phyloP scores from a whole-genome alignment of 352 stramenopile species.

The Blastocystis hominis region DNA sequence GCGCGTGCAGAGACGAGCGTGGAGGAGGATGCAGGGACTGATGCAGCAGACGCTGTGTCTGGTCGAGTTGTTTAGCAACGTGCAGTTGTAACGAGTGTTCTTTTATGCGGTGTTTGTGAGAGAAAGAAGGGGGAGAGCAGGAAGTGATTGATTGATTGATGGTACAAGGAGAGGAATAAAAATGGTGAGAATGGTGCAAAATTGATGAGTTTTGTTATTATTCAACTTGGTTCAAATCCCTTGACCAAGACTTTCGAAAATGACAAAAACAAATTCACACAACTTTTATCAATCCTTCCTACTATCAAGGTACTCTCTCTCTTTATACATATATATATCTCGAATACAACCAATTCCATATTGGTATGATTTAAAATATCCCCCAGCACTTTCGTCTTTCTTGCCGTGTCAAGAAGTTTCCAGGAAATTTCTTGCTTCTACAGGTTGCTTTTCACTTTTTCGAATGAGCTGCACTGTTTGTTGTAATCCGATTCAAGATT shows the following conservation, averaged over 20 bases:
- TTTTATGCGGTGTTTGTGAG: slow-evolving; percentile 12
- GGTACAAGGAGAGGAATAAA: too few relatives aligned
- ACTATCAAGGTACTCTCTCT: too few relatives aligned
- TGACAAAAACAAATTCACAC: too few relatives aligned
- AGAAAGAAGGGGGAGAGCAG: background rate
- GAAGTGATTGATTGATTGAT: too few relatives aligned
- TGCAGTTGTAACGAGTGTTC: slow-evolving; percentile 45
- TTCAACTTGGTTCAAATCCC: too few relatives aligned
- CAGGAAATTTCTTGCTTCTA: slow-evolving; percentile 11
- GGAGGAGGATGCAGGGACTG: slow-evolving; percentile 47
- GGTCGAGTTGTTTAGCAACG: slow-evolving; percentile 56
- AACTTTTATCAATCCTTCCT: too few relatives aligned
- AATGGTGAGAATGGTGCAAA: too few relatives aligned
- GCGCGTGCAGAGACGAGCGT: background rate
- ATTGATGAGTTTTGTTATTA: too few relatives aligned
- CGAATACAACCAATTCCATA: too few relatives aligned
- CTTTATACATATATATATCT: too few relatives aligned
- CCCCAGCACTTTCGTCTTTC: background rate
- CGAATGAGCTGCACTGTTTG: slow-evolving; percentile 26
- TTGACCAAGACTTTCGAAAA: too few relatives aligned
- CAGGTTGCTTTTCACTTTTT: background rate
- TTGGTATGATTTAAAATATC: too few relatives aligned
- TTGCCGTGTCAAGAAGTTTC: slow-evolving; percentile 21
- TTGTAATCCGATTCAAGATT: background rate
- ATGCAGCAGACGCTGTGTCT: slow-evolving; percentile 49